These are phyloP conservation scores for Orbilia brochopaga DNA, from an alignment of 2,329 filamentous ascomycete species.

Conservation along the genomic window DNA sequence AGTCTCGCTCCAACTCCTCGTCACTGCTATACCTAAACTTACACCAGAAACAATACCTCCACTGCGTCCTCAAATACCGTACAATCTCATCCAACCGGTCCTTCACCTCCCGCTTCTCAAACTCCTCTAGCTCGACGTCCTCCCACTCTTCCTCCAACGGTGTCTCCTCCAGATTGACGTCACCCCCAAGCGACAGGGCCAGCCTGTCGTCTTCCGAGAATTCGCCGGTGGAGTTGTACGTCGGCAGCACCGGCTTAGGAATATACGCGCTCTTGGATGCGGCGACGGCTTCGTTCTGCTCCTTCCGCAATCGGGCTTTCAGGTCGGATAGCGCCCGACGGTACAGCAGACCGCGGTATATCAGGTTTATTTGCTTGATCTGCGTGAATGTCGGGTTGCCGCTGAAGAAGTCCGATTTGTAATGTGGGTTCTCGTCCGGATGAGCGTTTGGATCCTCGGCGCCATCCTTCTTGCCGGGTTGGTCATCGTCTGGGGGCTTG, in stretches of 20 bases:
- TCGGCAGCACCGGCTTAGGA: constrained; percentile 63
- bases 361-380: constrained; percentile 72
- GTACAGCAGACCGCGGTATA: constrained; percentile 78
- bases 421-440: constrained; percentile 56
- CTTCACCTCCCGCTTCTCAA: constrained; percentile 70
- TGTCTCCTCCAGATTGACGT: constrained; percentile 67
- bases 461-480: constrained; percentile 38
- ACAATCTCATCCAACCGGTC: constrained; percentile 74
- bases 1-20: constrained; percentile 74
- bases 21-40: constrained; percentile 77
- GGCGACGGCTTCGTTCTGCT: constrained; percentile 69
- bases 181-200: constrained; percentile 62
- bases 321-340: constrained; percentile 73
- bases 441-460: constrained; percentile 53
- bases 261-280: constrained; percentile 57
- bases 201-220: constrained; percentile 75
- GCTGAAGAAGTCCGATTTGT: constrained; percentile 27
- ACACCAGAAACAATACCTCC: constrained; percentile 95
- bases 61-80: constrained; percentile 70
- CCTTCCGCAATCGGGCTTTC: constrained; percentile 69
- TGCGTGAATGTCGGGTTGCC: constrained; percentile 57
- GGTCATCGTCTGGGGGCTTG: neutral
- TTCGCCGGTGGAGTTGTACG: constrained; percentile 68
- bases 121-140: constrained; percentile 79
- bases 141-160: constrained; percentile 71